Percentiles rank a stretch among this genome's conserved stretches.
phyloP scores from a whole-genome alignment of 1,284 basidiomycete species.

The Phellinidium pouzarii region DNA sequence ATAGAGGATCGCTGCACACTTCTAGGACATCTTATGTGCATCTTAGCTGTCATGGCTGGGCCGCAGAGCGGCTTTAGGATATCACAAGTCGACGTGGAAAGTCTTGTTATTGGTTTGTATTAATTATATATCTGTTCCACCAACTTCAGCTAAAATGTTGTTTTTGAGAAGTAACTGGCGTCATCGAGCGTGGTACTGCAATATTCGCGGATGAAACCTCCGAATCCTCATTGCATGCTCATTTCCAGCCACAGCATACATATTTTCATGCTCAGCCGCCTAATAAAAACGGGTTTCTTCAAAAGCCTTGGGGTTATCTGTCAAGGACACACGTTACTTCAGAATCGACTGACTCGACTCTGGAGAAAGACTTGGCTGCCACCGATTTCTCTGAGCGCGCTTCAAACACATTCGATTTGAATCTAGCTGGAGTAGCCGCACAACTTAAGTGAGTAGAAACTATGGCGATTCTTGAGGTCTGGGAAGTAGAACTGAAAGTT shows the following conservation, averaged over 20 bases:
- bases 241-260: neutral
- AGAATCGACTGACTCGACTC: neutral
- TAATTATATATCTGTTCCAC: neutral
- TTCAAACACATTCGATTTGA: neutral
- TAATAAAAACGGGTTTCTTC: neutral
- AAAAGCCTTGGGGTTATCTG: conserved; percentile 7
- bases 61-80: neutral
- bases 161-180: neutral
- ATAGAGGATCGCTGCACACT: conserved; percentile 1
- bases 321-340: neutral
- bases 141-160: neutral
- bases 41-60: neutral
- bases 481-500: neutral
- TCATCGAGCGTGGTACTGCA: conserved; percentile 3
- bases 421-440: neutral
- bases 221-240: neutral
- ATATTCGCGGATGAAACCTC: neutral
- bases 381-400: neutral
- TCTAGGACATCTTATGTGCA: conserved; percentile 4
- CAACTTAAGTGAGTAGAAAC: neutral
- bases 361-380: neutral
- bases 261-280: conserved; percentile 1
- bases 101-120: conserved; percentile 1
- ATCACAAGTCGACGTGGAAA: neutral
- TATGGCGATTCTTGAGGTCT: neutral